Percentiles rank a stretch among this genome's conserved stretches.
Conservation (phyloP, 768 basidiomycete genomes). For the Leccinum pellstonianum region DNA sequence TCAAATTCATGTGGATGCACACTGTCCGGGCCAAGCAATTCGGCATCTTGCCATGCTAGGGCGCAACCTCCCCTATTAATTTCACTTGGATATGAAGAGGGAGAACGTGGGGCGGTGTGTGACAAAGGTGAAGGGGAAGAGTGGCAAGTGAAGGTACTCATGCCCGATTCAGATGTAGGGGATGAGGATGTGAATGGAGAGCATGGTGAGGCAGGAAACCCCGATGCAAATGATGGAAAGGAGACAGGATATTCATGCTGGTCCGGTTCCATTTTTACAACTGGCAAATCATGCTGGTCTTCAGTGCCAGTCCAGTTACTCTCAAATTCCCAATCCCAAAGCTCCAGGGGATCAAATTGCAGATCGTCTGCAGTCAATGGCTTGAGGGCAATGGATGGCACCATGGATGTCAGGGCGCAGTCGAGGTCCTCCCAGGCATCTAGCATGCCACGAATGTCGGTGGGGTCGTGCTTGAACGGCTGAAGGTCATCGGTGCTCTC, state of each 20-base stretch:
- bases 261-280: conserved; percentile 45
- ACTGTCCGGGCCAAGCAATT: conserved; percentile 46
- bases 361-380: conserved; percentile 36
- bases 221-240: conserved; percentile 4
- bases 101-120: conserved; percentile 5
- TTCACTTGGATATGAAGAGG: conserved; percentile 12
- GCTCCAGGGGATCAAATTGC: conserved; percentile 43
- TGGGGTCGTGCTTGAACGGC: conserved; percentile 56
- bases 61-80: conserved; percentile 21
- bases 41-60: conserved; percentile 42
- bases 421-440: conserved; percentile 73
- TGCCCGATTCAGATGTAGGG: conserved; percentile 18
- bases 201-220: conserved; percentile 15
- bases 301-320: conserved; percentile 24
- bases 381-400: conserved; percentile 31
- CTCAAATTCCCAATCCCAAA: conserved; percentile 38
- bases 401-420: conserved; percentile 26
- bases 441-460: conserved; percentile 61
- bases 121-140: conserved; percentile 18
- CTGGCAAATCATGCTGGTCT: conserved; percentile 20
- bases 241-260: conserved; percentile 30
- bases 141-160: conserved; percentile 14
- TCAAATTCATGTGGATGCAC: conserved; percentile 44
- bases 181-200: conserved; percentile 25
- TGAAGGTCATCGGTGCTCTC: conserved; percentile 28